These are phyloP conservation scores for Penicillium sclerotigenum DNA, from an alignment of 2,329 filamentous ascomycete species.

Conservation along the genomic window DNA sequence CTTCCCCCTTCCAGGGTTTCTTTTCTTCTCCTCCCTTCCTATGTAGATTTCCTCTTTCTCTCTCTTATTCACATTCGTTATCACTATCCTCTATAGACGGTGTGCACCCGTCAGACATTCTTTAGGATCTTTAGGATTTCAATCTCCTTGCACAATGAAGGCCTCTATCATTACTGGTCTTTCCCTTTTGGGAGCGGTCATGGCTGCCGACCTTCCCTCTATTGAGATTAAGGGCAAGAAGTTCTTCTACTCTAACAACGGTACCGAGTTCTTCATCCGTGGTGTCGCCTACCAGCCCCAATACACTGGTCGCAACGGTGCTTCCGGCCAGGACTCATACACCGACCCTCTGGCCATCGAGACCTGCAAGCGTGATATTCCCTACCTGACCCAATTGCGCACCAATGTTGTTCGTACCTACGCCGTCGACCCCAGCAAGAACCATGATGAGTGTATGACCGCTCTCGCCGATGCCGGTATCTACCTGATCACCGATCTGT, in stretches of 20 bases:
- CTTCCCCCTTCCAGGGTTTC: slow-evolving; percentile 7
- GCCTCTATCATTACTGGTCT: slow-evolving; percentile 51
- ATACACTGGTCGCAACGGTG: slow-evolving; percentile 52
- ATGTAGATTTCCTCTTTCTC: slow-evolving; percentile 4
- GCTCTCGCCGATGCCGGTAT: slow-evolving; percentile 80
- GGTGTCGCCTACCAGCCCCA: slow-evolving; percentile 92
- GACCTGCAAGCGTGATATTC: slow-evolving; percentile 79
- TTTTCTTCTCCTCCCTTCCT: slow-evolving; percentile 4
- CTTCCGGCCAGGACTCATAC: slow-evolving; percentile 53
- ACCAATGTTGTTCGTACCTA: slow-evolving; percentile 97
- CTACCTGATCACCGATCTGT: slow-evolving; percentile 90
- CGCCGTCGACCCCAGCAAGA: slow-evolving; percentile 73
- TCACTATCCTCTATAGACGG: neutral
- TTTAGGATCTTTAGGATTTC: slow-evolving; percentile 12
- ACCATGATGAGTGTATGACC: slow-evolving; percentile 84
- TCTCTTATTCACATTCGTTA: slow-evolving; percentile 8
- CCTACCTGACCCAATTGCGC: slow-evolving; percentile 69
- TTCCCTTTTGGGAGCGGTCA: slow-evolving; percentile 50
- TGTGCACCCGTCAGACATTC: slow-evolving; percentile 13
- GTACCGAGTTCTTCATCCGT: slow-evolving; percentile 76
- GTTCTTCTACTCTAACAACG: slow-evolving; percentile 85
- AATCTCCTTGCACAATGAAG: slow-evolving; percentile 50
- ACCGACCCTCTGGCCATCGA: slow-evolving; percentile 72
- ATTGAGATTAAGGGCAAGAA: slow-evolving; percentile 71
- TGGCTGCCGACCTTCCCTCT: slow-evolving; percentile 53